phyloP scores from a whole-genome alignment of 1,284 basidiomycete genomes.

The Coriolopsis trogii region DNA sequence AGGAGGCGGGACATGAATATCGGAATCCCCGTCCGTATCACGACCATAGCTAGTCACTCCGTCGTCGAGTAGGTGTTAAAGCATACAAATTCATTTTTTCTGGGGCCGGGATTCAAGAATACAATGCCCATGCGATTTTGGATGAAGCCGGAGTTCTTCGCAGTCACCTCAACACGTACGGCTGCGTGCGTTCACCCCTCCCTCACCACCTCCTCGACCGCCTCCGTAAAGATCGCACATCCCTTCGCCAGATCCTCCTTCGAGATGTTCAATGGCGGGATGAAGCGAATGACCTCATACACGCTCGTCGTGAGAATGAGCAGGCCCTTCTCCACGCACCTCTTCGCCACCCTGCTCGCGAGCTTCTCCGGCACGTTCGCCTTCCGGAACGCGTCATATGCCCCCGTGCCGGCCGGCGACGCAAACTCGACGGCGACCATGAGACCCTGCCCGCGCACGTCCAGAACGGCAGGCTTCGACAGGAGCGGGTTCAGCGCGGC shows the following conservation, averaged over 20 bases:
- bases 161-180: background rate
- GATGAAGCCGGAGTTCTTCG: too few relatives aligned
- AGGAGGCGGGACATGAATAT: too few relatives aligned
- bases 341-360: slow-evolving; percentile 75
- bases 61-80: too few relatives aligned
- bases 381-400: slow-evolving; percentile 47
- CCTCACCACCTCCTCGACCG: slow-evolving; percentile 63
- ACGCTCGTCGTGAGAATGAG: slow-evolving; percentile 80
- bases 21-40: too few relatives aligned
- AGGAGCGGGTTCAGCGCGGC: slow-evolving; percentile 58
- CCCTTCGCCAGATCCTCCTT: slow-evolving; percentile 65
- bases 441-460: slow-evolving; percentile 78
- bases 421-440: slow-evolving; percentile 87
- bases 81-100: too few relatives aligned
- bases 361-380: slow-evolving; percentile 60
- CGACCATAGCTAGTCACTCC: too few relatives aligned
- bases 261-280: slow-evolving; percentile 70
- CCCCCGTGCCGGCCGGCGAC: slow-evolving; percentile 49
- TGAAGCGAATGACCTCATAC: slow-evolving; percentile 82
- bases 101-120: too few relatives aligned
- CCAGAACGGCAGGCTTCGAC: slow-evolving; percentile 62
- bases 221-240: slow-evolving; percentile 58
- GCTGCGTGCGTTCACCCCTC: slow-evolving; percentile 36
- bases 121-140: too few relatives aligned
- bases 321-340: slow-evolving; percentile 84